phyloP scores from a whole-genome alignment of 805 yeast genomes.

The Barnettozyma californica region DNA sequence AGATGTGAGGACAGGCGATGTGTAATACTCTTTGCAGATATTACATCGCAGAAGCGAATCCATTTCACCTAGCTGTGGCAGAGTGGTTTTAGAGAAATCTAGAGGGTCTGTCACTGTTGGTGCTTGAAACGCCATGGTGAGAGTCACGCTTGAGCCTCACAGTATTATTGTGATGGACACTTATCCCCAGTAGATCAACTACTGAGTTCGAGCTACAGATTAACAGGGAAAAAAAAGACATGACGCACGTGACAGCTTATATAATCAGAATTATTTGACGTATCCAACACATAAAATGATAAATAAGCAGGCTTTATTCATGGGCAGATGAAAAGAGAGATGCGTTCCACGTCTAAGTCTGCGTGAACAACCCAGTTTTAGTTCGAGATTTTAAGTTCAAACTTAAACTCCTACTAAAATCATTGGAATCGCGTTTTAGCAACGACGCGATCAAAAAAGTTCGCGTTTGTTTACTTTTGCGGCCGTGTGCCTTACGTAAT shows the following conservation, averaged over 20 bases:
- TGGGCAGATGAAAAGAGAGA: too few relatives aligned
- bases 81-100: slow-evolving; percentile 54
- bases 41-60: slow-evolving; percentile 78
- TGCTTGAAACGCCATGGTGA: not conserved
- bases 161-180: not conserved
- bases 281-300: not conserved
- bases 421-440: not conserved
- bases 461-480: slow-evolving; percentile 18
- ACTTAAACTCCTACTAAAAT: not conserved
- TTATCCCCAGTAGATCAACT: not conserved
- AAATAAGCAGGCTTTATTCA: not conserved
- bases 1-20: slow-evolving; percentile 74
- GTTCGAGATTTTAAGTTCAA: too few relatives aligned
- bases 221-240: too few relatives aligned
- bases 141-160: not conserved
- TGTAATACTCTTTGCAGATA: slow-evolving; percentile 78
- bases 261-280: not conserved
- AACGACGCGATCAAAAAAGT: not conserved
- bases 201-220: not conserved
- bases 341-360: too few relatives aligned
- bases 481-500: slow-evolving; percentile 3
- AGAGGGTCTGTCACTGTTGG: slow-evolving; percentile 53
- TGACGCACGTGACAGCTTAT: not conserved
- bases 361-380: too few relatives aligned
- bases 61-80: slow-evolving; percentile 54